phyloP scores from a whole-genome alignment of 1,284 basidiomycete species.

The Fomes fomentarius region DNA sequence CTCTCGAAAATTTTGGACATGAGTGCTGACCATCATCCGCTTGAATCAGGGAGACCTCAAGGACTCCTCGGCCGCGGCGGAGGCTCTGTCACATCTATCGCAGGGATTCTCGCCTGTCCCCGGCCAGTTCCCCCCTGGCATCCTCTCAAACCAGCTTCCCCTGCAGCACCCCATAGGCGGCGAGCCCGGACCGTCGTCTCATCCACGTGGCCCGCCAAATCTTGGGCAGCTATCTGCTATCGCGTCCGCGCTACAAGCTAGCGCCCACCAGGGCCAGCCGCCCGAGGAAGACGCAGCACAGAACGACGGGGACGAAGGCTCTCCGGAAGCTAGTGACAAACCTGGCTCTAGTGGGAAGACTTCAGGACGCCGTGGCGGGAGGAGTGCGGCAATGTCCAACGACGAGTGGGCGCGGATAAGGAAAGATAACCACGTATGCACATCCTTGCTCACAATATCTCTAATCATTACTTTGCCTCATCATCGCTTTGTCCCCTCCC shows the following conservation, averaged over 20 bases:
- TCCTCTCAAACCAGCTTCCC: constrained; percentile 19
- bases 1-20: constrained; percentile 4
- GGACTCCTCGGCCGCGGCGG: constrained; percentile 59
- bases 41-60: constrained; percentile 48
- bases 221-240: constrained; percentile 60
- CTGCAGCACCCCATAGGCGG: constrained; percentile 38
- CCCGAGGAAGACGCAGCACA: constrained; percentile 9
- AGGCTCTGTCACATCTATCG: constrained; percentile 62
- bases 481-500: constrained; percentile 7
- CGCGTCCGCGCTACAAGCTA: constrained; percentile 37
- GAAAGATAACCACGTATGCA: constrained; percentile 82
- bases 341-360: constrained; percentile 12
- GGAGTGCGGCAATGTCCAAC: constrained; percentile 40
- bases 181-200: constrained; percentile 75
- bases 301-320: constrained; percentile 4
- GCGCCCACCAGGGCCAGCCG: constrained; percentile 6
- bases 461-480: not conserved
- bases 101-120: constrained; percentile 39
- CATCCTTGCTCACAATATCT: not conserved
- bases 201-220: constrained; percentile 71
- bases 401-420: constrained; percentile 84
- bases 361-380: constrained; percentile 39
- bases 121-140: constrained; percentile 20
- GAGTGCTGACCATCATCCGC: constrained; percentile 31
- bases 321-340: constrained; percentile 19